Base-by-base conservation (phyloP, 1,139 yeast species). In the Lodderomyces jiufengensis region DNA sequence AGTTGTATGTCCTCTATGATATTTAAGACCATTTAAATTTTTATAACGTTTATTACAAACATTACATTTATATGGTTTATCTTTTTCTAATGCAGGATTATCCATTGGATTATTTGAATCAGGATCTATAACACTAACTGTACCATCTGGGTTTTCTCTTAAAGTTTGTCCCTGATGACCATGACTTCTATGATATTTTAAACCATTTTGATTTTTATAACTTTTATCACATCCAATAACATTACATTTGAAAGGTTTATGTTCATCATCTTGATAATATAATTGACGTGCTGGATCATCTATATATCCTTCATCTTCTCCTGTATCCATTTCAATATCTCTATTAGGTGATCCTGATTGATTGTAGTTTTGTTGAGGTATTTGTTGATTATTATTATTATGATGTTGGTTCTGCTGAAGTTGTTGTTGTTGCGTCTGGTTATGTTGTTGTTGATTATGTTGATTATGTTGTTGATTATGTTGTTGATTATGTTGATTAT, bases 161-260 rank as follows among this genome's bases (percentile, higher is more conserved):
- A 92, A 66, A 26, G 86, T 87, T 63, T 92, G 98, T 55, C 92
- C 90, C 62, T 88, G 97, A 61, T 92, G 98, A 33, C 99, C 99
- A 59, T 92, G 99, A 47, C 86, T 69, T 47, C 96, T 76, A 63
- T 92, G 99, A 62, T 92, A 92, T 59, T 92, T 92, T 54, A 92
- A 73, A 10, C 99, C 99, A 56, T 92, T 92, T 63, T 92, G 98
- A 61, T 92, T 92, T 68, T 92, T 92, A 63, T 92, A 92, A 25
- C 94, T 90, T 69, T 92, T 92, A 52, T 90, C 97, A 63, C 99
- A 92, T 5, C 98, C 98, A 54, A 88, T 85, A 28, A 92, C 98
- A 1, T 97, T 98, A 65, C 99, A 92, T 59, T 84, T 88, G 68
- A 84, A 92, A 15, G 99, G 98, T 59, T 92, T 84, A 57, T 87